Evolutionary conservation across 345 rosid genomes (phyloP).

Genomic region (Cardamine resedifolia): DNA sequence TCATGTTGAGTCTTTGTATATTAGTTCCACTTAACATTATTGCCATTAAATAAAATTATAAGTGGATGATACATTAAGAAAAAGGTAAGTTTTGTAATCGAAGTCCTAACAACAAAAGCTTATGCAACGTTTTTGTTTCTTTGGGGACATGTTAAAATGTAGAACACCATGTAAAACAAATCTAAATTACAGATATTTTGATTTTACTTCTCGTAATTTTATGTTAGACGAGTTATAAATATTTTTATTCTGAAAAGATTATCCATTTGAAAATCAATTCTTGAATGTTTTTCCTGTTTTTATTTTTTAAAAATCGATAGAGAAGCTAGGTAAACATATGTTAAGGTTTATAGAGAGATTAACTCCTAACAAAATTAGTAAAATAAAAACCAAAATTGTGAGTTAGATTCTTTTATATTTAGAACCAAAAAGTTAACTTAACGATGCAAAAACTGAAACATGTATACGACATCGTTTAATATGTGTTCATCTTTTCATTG

Average conservation of each 20-base stretch:
- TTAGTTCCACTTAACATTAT: constrained; percentile 22
- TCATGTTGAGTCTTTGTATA: constrained; percentile 16
- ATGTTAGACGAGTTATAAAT: not conserved
- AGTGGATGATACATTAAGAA: not conserved
- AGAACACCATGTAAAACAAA: not conserved
- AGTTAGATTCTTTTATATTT: too few relatives aligned
- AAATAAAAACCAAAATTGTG: too few relatives aligned
- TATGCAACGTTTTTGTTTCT: not conserved
- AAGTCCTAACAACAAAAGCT: not conserved
- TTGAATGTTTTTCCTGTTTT: too few relatives aligned
- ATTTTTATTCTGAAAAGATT: too few relatives aligned
- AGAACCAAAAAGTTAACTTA: too few relatives aligned
- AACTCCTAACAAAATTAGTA: not conserved
- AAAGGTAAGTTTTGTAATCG: not conserved
- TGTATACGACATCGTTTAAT: too few relatives aligned
- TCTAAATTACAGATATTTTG: too few relatives aligned
- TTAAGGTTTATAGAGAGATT: too few relatives aligned
- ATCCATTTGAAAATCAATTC: not conserved
- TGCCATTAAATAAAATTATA: not conserved
- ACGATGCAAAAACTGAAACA: not conserved
- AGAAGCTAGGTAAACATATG: not conserved
- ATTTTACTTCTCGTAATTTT: too few relatives aligned
- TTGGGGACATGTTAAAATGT: not conserved
- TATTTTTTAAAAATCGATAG: not conserved
- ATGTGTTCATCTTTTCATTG: not conserved